Base-by-base conservation (phyloP, 2,329 filamentous ascomycete species). In the Nemania bipapillata region DNA sequence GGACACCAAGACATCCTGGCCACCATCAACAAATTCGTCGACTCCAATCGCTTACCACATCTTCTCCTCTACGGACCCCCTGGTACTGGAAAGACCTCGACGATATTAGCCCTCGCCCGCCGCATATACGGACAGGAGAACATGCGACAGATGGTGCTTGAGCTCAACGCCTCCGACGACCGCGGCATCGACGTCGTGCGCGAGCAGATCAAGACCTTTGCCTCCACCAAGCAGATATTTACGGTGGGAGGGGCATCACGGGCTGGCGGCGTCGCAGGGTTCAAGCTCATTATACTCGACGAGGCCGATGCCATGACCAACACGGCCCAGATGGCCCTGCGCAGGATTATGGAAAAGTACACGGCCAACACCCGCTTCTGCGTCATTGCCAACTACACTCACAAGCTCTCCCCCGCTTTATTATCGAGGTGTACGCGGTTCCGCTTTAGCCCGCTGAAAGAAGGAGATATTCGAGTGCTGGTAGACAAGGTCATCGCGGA, bases 241-340 rank as follows among this genome's bases (percentile, higher is more conserved):
- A 85, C 83, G 15, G 82, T 87, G 78, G 89, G 87, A n/a, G 84
- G 87, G 49, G 84, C 85, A 37, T 77, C 85, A 5, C 78, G 77
- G 58, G 68, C 79, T 24, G 76, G 82, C 35, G 82, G 86, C 12
- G 81, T 95, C 28, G 93, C 92, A 0, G 88, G 88, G 3, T 99
- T 92, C 85, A 99, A 99, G 84, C 89, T 99, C 74, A 98, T 99
- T 78, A 93, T 99, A 63, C 88, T 99, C 4, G 96, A 99, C 80
- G 96, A 99, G 84, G 96, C 96, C n/a, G 96, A 99, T 80, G 96
- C 96, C 62, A 99, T 99, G 96, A 99, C 96, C n/a, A 92, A 93
- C 62, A 96, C 95, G 0, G 96, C 96, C 5, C 96, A 99, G 81
- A 99, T 99, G 95, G 96, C 96, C 0, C 85, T 99, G 63, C 89